Evolutionary conservation across 345 rosid species (phyloP), one percentile per base, ranked within the genome.

Genomic region (Rhizophora apiculata): DNA sequence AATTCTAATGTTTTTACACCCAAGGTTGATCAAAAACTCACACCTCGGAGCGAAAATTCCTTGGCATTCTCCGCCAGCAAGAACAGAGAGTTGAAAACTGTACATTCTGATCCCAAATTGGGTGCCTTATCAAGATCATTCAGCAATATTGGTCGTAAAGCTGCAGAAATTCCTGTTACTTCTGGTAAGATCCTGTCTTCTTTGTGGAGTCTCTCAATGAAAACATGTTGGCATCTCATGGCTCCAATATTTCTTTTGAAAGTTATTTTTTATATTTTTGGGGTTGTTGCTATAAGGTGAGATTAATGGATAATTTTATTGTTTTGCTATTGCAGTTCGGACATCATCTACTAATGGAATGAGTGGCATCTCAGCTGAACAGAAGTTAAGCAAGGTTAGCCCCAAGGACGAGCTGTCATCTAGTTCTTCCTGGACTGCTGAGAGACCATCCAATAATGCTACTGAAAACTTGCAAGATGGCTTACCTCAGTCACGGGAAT

Each of bases 341-440:
- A 81, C 84, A 70, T 78, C 79, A 36, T 78, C 80, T 62, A 51
- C 67, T 49, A 80, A 43, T 43, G 49, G 19, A 43, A 43, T 43
- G 18, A 43, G 72, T 65, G 79, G 60, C 79, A 72, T 73, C 56
- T 76, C 85, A 29, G 64, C 49, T 71, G 92, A 85, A 70, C 84
- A 81, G 64, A 86, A 75, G 78, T 67, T 74, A 58, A 83, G 79
- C 75, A 81, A 82, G 71, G 69, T 81, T 39, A 80, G 73, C 76
- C 80, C 76, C 24, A 85, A 83, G 83, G 91, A 92, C 69, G 94
- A 90, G 65, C 85, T 82, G 11, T 71, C 80, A 51, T 83, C 91
- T 59, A 72, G 87, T 82, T 83, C 86, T 68, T 82, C 89, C 27
- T 67, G 83, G 81, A 68, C 79, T 32, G 84, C 78, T 60, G 91